Conservation (phyloP, 75 land plant genomes). For the Cupressus sempervirens region DNA sequence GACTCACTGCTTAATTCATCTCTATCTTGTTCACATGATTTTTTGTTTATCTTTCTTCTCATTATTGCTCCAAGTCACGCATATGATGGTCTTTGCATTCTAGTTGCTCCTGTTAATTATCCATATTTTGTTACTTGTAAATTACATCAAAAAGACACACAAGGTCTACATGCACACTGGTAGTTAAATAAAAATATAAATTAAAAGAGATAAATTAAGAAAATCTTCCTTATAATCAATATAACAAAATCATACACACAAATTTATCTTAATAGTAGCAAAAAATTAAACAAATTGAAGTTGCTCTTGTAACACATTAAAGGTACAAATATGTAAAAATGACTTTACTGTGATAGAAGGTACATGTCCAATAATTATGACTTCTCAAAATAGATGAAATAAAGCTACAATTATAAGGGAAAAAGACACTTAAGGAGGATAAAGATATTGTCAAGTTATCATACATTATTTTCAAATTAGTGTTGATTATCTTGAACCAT, state of each 20-base stretch:
- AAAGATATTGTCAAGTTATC: too few species aligned
- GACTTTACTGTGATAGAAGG: too few species aligned
- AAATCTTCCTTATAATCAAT: neutral
- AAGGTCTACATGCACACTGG: neutral
- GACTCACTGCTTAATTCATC: slow-evolving; percentile 73
- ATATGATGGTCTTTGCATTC: slow-evolving; percentile 65
- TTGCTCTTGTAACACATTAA: too few species aligned
- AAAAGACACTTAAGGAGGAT: too few species aligned
- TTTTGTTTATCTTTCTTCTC: slow-evolving; percentile 85
- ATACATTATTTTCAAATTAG: neutral
- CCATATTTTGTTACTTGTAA: neutral
- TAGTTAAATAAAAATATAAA: neutral
- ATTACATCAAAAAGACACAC: neutral
- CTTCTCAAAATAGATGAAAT: too few species aligned
- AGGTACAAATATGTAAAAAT: too few species aligned
- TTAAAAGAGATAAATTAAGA: neutral
- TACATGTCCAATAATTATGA: too few species aligned
- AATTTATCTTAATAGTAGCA: neutral
- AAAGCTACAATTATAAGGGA: too few species aligned
- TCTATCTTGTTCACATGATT: slow-evolving; percentile 62
- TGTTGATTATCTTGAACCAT: neutral
- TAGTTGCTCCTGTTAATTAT: slow-evolving; percentile 65
- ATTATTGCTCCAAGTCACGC: slow-evolving; percentile 60
- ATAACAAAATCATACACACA: neutral
- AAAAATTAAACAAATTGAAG: too few species aligned